These are phyloP conservation scores for Xerocomellus intermedius DNA, from an alignment of 768 basidiomycete genomes.

Conservation along the genomic window DNA sequence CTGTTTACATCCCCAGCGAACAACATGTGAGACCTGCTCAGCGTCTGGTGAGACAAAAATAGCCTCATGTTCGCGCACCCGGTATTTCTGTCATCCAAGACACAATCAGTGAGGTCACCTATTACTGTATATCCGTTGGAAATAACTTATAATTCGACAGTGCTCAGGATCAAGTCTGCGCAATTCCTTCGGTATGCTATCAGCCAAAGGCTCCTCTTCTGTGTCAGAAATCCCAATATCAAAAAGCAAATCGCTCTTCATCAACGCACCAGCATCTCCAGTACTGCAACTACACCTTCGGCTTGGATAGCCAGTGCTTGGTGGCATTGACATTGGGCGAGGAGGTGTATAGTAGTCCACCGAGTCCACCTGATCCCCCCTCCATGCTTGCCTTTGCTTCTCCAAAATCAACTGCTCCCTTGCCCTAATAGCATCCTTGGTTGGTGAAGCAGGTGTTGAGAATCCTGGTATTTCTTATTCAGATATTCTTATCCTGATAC, in stretches of 20 bases:
- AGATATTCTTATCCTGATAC: too few relatives aligned
- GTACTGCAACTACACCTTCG: conserved; percentile 76
- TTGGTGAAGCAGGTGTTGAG: conserved; percentile 46
- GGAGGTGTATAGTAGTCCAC: conserved; percentile 36
- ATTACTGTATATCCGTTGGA: not conserved
- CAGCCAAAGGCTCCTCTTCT: conserved; percentile 55
- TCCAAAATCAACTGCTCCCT: conserved; percentile 71
- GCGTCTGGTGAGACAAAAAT: conserved; percentile 79
- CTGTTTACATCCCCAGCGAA: conserved; percentile 80
- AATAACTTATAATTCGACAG: conserved; percentile 22
- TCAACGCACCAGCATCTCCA: conserved; percentile 59
- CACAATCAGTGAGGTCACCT: not conserved
- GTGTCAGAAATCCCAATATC: conserved; percentile 40
- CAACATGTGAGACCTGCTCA: conserved; percentile 66
- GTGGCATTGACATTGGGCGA: conserved; percentile 25
- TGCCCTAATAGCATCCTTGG: conserved; percentile 63
- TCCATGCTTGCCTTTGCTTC: conserved; percentile 62
- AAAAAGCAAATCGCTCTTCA: conserved; percentile 34
- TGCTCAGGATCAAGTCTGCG: conserved; percentile 48
- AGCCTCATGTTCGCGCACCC: conserved; percentile 73
- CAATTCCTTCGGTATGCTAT: conserved; percentile 74
- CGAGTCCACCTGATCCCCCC: conserved; percentile 48
- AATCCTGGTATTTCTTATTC: too few relatives aligned
- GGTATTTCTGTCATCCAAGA: conserved; percentile 59
- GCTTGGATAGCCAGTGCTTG: conserved; percentile 46